phyloP scores from a whole-genome alignment of 768 basidiomycete genomes.

The Mycena polygramma region DNA sequence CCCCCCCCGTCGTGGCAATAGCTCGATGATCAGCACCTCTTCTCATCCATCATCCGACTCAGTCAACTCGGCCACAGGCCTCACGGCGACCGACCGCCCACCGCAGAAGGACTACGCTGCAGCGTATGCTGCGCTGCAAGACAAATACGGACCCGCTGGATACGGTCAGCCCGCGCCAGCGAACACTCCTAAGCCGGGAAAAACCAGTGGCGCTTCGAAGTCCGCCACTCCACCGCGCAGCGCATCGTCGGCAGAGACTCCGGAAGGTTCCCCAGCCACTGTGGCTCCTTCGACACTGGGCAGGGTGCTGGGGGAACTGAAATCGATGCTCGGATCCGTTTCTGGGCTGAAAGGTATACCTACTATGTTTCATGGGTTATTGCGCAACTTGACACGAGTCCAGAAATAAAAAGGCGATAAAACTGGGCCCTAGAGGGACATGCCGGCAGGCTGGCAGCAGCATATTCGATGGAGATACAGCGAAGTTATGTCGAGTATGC shows the following conservation, averaged over 20 bases:
- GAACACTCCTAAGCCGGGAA: background rate
- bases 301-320: background rate
- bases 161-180: background rate
- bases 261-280: background rate
- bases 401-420: background rate
- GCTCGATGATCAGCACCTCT: background rate
- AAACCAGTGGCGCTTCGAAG: background rate
- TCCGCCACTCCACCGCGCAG: background rate
- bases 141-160: constrained; percentile 49
- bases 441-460: background rate
- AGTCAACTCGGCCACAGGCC: constrained; percentile 34
- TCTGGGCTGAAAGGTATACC: background rate
- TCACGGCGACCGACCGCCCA: constrained; percentile 16
- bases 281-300: background rate
- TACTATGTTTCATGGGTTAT: background rate
- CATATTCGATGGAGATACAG: background rate
- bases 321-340: background rate
- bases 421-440: background rate
- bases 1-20: background rate
- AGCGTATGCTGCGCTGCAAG: constrained; percentile 51
- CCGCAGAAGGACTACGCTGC: constrained; percentile 52
- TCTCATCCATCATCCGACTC: background rate
- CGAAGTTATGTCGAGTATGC: too few relatives aligned
- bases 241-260: background rate
- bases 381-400: background rate